Base-by-base conservation (phyloP, 495 filamentous ascomycete genomes). In the Penicillium simplicissimum region DNA sequence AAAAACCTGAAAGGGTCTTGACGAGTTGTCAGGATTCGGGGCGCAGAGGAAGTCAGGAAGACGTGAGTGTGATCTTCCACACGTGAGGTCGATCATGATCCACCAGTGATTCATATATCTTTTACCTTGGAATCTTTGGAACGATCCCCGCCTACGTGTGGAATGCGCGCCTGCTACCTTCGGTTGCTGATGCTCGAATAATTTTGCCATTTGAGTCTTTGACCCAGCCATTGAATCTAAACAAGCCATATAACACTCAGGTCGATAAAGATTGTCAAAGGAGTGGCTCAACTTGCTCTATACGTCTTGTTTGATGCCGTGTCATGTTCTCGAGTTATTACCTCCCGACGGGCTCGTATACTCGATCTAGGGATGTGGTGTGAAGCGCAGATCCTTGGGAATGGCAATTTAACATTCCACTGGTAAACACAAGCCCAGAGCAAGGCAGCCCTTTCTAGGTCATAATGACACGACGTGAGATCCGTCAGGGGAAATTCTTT, bases 321-420 rank as follows among this genome's bases (percentile, higher is more conserved):
- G 13, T 13, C 4, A 53, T 11, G 10, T 13, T 21, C n/a, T 9
- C 11, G 14, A 35, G 13, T 5, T 40, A 8, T 25, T 17, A 3
- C 19, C 9, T 34, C 28, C 25, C 17, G 17, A 49, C n/a, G 37
- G 35, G 14, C 31, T 13, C 9, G 3, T 43, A 3, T 36, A 19
- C 21, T 48, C 49, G 43, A 71, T 58, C 68, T 61, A 71, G 68
- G 66, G 68, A 57, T 59, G 34, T 23, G 47, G 48, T 61, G 60
- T 48, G 35, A 8, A 36, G 25, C 13, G 59, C 54, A 35, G 52
- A 63, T 58, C 48, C 19, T 33, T 23, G 43, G 52, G 63, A 52
- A 60, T 58, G 60, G 45, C 58, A 59, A 43, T 21, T 36, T 37
- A 45, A 21, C 67, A 71, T 69, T 69, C 67, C 69, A 62, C 10